phyloP scores from a whole-genome alignment of 2,329 filamentous ascomycete genomes.

The Aspergillus sojae region DNA sequence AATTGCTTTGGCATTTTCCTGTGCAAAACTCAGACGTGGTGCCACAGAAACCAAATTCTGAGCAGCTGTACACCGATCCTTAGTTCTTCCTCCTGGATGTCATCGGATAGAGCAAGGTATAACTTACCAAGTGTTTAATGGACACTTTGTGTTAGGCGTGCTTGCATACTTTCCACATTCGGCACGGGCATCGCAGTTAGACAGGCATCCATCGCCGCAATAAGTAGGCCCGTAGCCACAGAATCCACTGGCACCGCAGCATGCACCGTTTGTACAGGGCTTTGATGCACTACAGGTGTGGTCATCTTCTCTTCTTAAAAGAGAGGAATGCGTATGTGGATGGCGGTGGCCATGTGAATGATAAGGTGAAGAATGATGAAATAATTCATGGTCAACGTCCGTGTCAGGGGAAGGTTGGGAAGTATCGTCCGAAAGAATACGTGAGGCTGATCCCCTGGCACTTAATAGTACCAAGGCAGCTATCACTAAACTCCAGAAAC shows the following conservation, averaged over 20 bases:
- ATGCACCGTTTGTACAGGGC: neutral
- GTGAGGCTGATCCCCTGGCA: too few species aligned
- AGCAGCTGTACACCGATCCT: slow-evolving; percentile 12
- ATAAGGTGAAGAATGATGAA: neutral
- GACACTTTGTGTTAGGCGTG: slow-evolving; percentile 24
- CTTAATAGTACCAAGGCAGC: too few species aligned
- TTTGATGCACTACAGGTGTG: neutral
- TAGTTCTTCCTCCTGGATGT: neutral
- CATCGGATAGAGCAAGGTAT: neutral
- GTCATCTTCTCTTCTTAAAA: neutral
- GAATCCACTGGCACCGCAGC: slow-evolving; percentile 4
- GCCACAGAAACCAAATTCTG: slow-evolving; percentile 5
- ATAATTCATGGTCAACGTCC: neutral
- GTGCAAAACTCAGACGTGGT: neutral
- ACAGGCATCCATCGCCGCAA: slow-evolving; percentile 27
- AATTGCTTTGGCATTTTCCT: slow-evolving; percentile 14
- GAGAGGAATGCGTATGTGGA: neutral
- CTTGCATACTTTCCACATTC: slow-evolving; percentile 37
- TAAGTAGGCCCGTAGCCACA: slow-evolving; percentile 23
- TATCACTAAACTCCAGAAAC: too few species aligned
- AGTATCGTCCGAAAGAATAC: too few species aligned
- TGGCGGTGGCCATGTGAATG: neutral
- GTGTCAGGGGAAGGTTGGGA: too few species aligned
- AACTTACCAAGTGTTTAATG: slow-evolving; percentile 30
- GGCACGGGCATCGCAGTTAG: slow-evolving; percentile 43